Base-by-base conservation (phyloP, 139 green algal species). In the Closterium sp. region DNA sequence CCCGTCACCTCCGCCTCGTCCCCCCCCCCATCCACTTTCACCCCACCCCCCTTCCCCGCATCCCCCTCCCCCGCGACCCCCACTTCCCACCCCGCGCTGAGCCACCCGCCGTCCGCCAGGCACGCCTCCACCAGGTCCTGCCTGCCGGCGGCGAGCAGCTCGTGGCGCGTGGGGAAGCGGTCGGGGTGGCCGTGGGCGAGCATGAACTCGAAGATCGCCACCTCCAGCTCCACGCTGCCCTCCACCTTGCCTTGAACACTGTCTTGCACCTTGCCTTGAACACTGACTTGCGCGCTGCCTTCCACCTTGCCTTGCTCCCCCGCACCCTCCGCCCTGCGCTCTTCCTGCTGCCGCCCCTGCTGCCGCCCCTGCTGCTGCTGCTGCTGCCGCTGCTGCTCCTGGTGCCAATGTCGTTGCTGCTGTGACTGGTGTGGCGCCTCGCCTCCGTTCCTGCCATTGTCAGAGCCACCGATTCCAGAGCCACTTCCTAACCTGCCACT, bases 141-240 rank as follows among this genome's bases (percentile, higher is more conserved):
- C 30, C 89, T 21, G 33, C 89, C 89, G 28, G 89, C 89, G 32
- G 33, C 34, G 19, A 89, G 64, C 30, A 91, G 89, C 89, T 91
- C 30, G 25, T 21, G 35, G 28, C 84, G 34, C 36, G 89, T 55
- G 84, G 89, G 89, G n/a, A 91, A 91, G 36, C 21, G 43, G 84
- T 89, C 89, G 16, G 89, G 89, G 25, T 33, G 35, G 25, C 66
- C 31, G 84, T 83, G 25, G 28, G 25, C 34, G 76, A 89, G 8
- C 89, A 91, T 91, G 69, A 91, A 91, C 66, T 43, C 6, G 89
- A 91, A 91, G 30, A 91, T 34, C 89, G 38, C 89, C 89, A 91
- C 32, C 36, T 91, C 89, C 35, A 91, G 89, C 25, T 91, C 89
- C 89, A 89, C 64, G 31, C 55, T 19, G 55, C 16, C 55, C 55